Evolutionary conservation across 78 protist species (phyloP), one percentile per base, ranked within the genome.

Genomic region (Neovahlkampfia damariscottae): DNA sequence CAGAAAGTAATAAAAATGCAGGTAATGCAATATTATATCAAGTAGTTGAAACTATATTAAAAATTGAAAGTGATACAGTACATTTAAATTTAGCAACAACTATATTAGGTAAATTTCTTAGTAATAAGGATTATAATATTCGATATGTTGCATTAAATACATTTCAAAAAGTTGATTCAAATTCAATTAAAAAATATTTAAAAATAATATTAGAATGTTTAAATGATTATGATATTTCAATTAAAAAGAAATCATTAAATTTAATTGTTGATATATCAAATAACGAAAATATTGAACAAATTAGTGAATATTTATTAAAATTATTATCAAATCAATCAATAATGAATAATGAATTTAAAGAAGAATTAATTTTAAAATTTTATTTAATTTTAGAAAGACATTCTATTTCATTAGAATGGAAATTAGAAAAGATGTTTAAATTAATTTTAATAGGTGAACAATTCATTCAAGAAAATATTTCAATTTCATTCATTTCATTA

Each of bases 1-100:
- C 98, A 0, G 97, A 93, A 9, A 6, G 84, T 2, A 9, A 88
- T 3, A 84, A 79, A 58, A 92, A 91, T 71, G 98, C 91, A 29
- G 99, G 98, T 68, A 95, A 89, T 79, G 95, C 98, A 5, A 80
- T 97, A 39, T 83, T 95, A 40, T 96, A 96, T 82, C 98, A 94
- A 86, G 81, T 92, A 62, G 96, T 91, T 29, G 87, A 41, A 66
- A 92, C 98, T 6, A 93, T 97, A 84, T 86, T 96, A 91, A 79
- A 81, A 28, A 93, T 96, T 58, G 86, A 84, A 28, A 1, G 82
- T 5, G 34, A 4, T 19, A 2, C 2, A n/a, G 1, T 8, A 6
- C 39, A 70, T 27, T 8, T 73, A 58, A 93, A 86, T 40, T 87
- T 96, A 68, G 98, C 96, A 5, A 77, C 96, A 78, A 96, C 92